These are phyloP conservation scores for Tuber indicum DNA, from an alignment of 495 filamentous ascomycete species.

Conservation along the genomic window DNA sequence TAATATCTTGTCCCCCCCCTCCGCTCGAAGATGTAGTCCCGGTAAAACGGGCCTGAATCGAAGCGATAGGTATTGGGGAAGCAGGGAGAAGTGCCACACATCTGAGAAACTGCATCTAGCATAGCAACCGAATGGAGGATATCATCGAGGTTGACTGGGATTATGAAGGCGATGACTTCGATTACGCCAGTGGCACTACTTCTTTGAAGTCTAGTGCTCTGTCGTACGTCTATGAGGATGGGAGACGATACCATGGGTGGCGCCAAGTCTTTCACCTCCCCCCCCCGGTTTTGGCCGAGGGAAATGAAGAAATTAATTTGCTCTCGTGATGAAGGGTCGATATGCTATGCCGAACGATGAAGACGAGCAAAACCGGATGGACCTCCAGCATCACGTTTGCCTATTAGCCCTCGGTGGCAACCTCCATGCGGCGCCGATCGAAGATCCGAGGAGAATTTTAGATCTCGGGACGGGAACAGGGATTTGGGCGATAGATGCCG, in stretches of 20 bases:
- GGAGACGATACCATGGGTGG: constrained; percentile 27
- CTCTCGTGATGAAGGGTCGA: constrained; percentile 13
- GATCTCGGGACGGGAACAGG: constrained; percentile 61
- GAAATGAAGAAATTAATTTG: background rate
- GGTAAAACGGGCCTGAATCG: background rate
- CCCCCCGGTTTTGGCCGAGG: background rate
- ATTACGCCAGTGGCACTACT: constrained; percentile 20
- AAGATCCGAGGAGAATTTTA: constrained; percentile 51
- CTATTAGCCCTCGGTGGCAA: constrained; percentile 49
- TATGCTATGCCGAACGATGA: constrained; percentile 32
- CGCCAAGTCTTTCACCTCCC: constrained; percentile 6
- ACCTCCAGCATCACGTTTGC: constrained; percentile 51
- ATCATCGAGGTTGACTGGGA: constrained; percentile 14
- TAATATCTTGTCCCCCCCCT: background rate
- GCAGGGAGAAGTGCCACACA: background rate
- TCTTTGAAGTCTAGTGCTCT: constrained; percentile 15
- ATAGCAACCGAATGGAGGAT: background rate
- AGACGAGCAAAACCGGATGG: constrained; percentile 30
- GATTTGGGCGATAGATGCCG: constrained; percentile 56
- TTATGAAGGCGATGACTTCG: background rate
- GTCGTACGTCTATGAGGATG: constrained; percentile 17
- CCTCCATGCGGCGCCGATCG: constrained; percentile 52
- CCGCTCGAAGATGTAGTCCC: background rate
- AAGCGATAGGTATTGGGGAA: background rate
- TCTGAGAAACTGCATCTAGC: background rate